A percentile compares a stretch with the other conserved stretches of the same genome.
phyloP scores from a whole-genome alignment of 192 early-diverging fungal species.

The Piromyces sp. region DNA sequence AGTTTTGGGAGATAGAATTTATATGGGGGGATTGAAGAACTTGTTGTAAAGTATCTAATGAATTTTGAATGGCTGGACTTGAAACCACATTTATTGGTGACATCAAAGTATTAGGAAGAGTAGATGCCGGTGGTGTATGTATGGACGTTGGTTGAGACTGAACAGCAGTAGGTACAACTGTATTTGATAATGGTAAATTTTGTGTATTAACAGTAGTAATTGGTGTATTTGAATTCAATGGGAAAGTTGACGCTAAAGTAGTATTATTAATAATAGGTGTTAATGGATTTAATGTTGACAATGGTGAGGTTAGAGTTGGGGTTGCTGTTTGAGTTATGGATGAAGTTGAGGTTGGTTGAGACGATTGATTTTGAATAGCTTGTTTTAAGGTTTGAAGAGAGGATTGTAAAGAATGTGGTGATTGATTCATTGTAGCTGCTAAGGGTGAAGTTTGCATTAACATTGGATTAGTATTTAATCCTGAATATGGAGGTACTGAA shows the following conservation, averaged over 20 bases:
- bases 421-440: neutral
- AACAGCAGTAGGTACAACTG: neutral
- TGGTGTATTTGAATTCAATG: too few species aligned
- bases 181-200: neutral
- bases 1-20: too few species aligned
- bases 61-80: too few species aligned
- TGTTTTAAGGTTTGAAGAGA: neutral
- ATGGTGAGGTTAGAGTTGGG: neutral
- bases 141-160: neutral
- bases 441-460: neutral
- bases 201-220: neutral
- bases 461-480: neutral
- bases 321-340: neutral
- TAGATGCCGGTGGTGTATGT: neutral
- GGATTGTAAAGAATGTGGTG: neutral
- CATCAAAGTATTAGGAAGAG: neutral
- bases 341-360: neutral
- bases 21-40: too few species aligned
- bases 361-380: neutral
- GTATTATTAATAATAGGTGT: neutral
- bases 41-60: too few species aligned
- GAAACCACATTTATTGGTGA: neutral
- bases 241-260: neutral
- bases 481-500: neutral
- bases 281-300: neutral